Evolutionary conservation across 73 alveolate species (phyloP), one percentile per base, ranked within the genome.

Genomic region (Blepharisma japonicum): DNA sequence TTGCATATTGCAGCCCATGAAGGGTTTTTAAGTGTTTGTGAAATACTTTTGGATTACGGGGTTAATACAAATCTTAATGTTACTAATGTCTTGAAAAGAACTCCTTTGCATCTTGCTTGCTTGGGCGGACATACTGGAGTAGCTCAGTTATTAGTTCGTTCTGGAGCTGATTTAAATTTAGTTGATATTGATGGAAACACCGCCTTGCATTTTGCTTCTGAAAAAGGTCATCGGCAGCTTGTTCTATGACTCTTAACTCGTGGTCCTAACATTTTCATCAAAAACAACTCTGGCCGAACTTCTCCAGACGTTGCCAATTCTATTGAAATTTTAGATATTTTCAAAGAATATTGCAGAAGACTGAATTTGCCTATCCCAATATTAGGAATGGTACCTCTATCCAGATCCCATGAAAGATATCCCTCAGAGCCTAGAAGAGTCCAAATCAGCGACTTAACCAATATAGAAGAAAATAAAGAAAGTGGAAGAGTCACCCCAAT

Each of bases 401-500:
- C 27, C 3, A 53, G 23, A 53, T 14, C 27, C 4, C 67, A 53
- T 14, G 67, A 53, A 53, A 53, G 23, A 4, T 53, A 1, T 53
- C n/a, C 27, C n/a, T 11, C 67, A 14, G 67, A 53, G 67, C 67
- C 67, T 53, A 0, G 67, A 53, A 53, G 67, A 20, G 23, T 53
- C n/a, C 67, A 53, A 53, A 53, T 53, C n/a, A 53, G 23, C 23
- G 67, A 53, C 23, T 11, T 53, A 53, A 14, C 67, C 23, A 14
- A 11, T 61, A 11, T 39, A 14, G 55, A 81, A 77, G 80, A 68
- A 42, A 77, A 50, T 23, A 25, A n/a, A 25, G n/a, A 46, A 77
- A 68, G 49, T 6, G 32, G 71, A 77, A 84, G 67, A 47, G 68
- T 87, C 5, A 80, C 90, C n/a, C 92, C 94, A 7, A n/a, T 74